Conservation (phyloP, 176 grass and related monocot genomes). For the sorghum (Sorghum bicolor) region DNA sequence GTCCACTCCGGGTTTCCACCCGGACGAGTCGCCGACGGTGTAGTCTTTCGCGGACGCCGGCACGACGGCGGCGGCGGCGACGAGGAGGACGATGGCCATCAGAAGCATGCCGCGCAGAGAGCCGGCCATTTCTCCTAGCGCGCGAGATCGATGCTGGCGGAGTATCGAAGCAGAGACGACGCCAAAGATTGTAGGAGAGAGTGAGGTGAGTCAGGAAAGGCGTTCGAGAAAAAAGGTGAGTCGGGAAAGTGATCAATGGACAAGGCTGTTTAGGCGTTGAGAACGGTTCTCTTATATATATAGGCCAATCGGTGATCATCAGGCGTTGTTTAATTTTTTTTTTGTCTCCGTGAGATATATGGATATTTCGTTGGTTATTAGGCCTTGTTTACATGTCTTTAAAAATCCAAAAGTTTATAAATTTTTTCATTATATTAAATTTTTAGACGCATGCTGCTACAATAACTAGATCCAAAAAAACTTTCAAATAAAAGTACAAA, state of each 20-base stretch:
- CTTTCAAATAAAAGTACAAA: no score
- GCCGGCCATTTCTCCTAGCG: conserved; percentile 29
- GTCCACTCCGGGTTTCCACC: conserved; percentile 58
- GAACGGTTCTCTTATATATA: background rate
- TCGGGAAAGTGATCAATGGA: background rate
- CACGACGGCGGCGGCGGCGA: background rate
- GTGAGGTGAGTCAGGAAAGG: background rate
- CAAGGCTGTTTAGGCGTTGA: background rate
- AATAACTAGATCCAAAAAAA: no score
- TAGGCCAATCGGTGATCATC: background rate
- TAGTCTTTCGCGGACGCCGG: conserved; percentile 54
- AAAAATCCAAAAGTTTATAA: no score
- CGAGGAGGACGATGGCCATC: conserved; percentile 24
- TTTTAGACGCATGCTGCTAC: no score
- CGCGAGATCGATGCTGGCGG: background rate
- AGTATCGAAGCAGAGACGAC: background rate
- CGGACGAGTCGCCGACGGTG: conserved; percentile 55
- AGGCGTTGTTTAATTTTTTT: background rate
- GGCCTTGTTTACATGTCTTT: no score
- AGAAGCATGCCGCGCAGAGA: conserved; percentile 2
- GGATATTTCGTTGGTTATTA: background rate
- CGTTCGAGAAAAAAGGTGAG: no score
- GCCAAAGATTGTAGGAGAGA: background rate
- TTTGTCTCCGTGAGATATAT: background rate
- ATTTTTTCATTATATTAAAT: no score